Conservation (phyloP, 176 grass and related monocot genomes). For the Carex parvula region DNA sequence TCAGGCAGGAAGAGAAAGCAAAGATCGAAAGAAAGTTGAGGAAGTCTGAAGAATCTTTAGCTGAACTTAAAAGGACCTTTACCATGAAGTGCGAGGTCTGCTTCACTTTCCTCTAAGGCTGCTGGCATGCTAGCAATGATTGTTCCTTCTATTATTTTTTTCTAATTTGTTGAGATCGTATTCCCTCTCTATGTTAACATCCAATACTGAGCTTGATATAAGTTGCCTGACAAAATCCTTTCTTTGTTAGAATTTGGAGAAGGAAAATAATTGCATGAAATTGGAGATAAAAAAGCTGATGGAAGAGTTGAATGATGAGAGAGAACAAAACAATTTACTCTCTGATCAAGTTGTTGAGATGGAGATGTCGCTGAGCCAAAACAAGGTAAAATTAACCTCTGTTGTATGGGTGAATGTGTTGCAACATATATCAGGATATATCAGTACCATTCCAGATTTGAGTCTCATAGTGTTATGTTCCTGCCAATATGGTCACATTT, state of each 20-base stretch:
- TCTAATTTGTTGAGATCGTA: background rate
- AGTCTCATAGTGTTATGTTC: background rate
- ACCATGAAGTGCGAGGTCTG: conserved; percentile 56
- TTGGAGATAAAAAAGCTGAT: conserved; percentile 41
- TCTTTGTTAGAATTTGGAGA: conserved; percentile 62
- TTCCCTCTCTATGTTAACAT: background rate
- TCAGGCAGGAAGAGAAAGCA: conserved; percentile 56
- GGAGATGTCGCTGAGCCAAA: conserved; percentile 52
- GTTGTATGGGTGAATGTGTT: background rate
- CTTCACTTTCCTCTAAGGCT: conserved; percentile 1
- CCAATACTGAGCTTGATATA: conserved; percentile 20
- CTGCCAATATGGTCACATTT: background rate
- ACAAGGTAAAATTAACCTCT: conserved; percentile 48
- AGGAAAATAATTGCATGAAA: conserved; percentile 56
- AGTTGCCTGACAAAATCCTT: conserved; percentile 11
- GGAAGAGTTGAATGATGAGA: conserved; percentile 50
- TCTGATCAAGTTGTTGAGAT: conserved; percentile 53
- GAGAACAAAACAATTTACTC: conserved; percentile 46
- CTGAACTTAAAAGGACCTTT: conserved; percentile 52
- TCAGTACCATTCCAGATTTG: background rate
- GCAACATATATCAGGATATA: background rate
- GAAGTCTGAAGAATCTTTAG: conserved; percentile 45
- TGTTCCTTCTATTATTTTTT: background rate
- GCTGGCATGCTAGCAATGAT: background rate
- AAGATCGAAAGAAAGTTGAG: conserved; percentile 57